Conservation (phyloP, 345 rosid genomes). For the Heritiera littoralis region DNA sequence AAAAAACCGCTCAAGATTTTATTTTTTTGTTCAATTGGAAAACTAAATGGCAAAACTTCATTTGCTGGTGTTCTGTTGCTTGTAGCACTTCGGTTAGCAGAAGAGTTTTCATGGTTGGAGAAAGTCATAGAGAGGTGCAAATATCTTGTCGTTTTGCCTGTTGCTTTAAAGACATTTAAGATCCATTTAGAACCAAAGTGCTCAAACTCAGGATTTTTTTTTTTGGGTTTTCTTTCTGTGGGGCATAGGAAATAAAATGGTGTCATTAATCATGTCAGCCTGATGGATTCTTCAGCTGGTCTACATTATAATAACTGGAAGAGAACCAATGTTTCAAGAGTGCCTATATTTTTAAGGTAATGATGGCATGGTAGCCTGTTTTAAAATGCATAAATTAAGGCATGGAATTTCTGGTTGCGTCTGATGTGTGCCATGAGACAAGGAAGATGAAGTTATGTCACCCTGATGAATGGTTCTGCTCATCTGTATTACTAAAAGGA, state of each 20-base stretch:
- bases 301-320: not conserved
- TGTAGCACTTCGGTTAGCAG: not conserved
- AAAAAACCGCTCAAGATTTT: not conserved
- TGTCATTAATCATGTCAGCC: slow-evolving; percentile 15
- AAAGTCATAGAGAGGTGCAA: not conserved
- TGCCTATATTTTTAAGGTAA: not conserved
- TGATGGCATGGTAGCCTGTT: not conserved
- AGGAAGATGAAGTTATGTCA: not conserved
- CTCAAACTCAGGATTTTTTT: not conserved
- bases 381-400: not conserved
- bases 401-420: not conserved
- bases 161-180: slow-evolving; percentile 9
- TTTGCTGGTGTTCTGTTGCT: slow-evolving; percentile 9
- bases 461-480: slow-evolving; percentile 20
- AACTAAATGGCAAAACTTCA: slow-evolving; percentile 3
- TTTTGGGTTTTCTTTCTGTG: not conserved
- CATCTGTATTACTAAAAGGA: not conserved
- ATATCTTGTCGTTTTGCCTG: not conserved
- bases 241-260: not conserved
- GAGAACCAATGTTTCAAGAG: not conserved
- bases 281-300: not conserved
- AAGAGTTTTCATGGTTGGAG: not conserved
- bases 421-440: not conserved
- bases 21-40: no score
- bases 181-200: not conserved